Base-by-base conservation (phyloP, 108 stramenopile genomes). In the Pseudonitzschia delicatissima region DNA sequence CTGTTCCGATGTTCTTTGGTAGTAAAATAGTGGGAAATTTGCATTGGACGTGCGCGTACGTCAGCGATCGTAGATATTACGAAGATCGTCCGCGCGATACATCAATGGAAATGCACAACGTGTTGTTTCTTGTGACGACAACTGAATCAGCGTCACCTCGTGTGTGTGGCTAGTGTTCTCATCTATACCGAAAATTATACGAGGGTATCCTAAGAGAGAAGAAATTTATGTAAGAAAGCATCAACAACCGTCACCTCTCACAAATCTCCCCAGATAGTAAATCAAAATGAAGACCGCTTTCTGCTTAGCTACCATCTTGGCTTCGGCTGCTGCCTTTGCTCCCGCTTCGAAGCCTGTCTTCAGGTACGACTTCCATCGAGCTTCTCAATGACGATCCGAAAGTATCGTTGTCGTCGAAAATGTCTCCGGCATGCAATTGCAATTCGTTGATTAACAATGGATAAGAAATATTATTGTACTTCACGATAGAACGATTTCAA, bases 291-390 rank as follows among this genome's bases (percentile, higher is more conserved):
- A 77, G 77, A 78, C 69, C 44, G 71, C 67, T 25, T 67, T 78
- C 57, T 73, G 73, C 58, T 31, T 82, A 45, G 73, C 77, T 23
- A 60, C 72, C 39, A 68, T 62, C 40, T 53, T 82, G 40, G 82
- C 82, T 40, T 78, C 82, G 66, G 82, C 82, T 55, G 51, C 73
- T 36, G 82, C 82, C 57, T 82, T 82, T 62, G 76, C 71, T 39
- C 82, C 82, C 35, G 67, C 71, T 44, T 59, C 73, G 67, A 78
- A 78, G 77, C 74, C 82, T 71, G 77, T 77, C 39, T 82, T 82
- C 71, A 71, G 77, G 82, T 82, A 63, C 62, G 82, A 26, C 20
- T 51, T 51, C 12, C 50, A 51, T 25, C 50, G 5, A 21, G 17
- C 25, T 50, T n/a, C 17, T 26, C 25, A 26, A n/a, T n/a, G n/a